Evolutionary conservation across 768 basidiomycete genomes (phyloP).

Genomic region (Boletus pseudo-olivaceus): DNA sequence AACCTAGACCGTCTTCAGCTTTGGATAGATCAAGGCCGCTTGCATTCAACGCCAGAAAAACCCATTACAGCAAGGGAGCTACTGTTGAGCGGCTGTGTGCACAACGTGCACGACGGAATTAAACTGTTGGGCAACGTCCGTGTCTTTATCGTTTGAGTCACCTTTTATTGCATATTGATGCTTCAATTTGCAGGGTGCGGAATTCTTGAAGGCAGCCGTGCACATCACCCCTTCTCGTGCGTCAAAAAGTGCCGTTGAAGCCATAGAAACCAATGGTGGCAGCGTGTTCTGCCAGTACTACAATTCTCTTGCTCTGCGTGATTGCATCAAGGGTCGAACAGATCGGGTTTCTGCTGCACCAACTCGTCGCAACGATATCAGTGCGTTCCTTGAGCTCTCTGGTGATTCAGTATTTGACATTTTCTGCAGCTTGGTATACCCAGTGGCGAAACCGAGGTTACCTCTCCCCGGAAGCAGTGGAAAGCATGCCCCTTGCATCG

Average conservation of each 20-base stretch:
- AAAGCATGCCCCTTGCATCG: slow-evolving; percentile 59
- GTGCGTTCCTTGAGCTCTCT: slow-evolving; percentile 42
- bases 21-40: slow-evolving; percentile 84
- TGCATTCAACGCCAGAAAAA: slow-evolving; percentile 70
- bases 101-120: slow-evolving; percentile 85
- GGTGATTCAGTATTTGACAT: not conserved
- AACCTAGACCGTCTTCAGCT: slow-evolving; percentile 86
- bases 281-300: slow-evolving; percentile 88
- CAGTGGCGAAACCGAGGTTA: slow-evolving; percentile 72
- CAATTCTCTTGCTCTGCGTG: slow-evolving; percentile 79
- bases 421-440: slow-evolving; percentile 69
- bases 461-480: slow-evolving; percentile 57
- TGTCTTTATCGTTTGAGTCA: slow-evolving; percentile 7
- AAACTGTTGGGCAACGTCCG: slow-evolving; percentile 85
- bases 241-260: slow-evolving; percentile 79
- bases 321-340: slow-evolving; percentile 67
- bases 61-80: slow-evolving; percentile 89
- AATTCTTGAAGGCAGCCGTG: slow-evolving; percentile 64
- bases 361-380: slow-evolving; percentile 79
- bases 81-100: slow-evolving; percentile 82
- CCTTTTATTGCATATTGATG: not conserved
- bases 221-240: slow-evolving; percentile 83
- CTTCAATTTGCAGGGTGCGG: slow-evolving; percentile 48
- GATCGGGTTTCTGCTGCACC: slow-evolving; percentile 76
- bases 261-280: slow-evolving; percentile 80